A percentile compares a stretch with the other conserved stretches of the same genome.
phyloP scores from a whole-genome alignment of 768 basidiomycete genomes.

The Mycena kentingensis region DNA sequence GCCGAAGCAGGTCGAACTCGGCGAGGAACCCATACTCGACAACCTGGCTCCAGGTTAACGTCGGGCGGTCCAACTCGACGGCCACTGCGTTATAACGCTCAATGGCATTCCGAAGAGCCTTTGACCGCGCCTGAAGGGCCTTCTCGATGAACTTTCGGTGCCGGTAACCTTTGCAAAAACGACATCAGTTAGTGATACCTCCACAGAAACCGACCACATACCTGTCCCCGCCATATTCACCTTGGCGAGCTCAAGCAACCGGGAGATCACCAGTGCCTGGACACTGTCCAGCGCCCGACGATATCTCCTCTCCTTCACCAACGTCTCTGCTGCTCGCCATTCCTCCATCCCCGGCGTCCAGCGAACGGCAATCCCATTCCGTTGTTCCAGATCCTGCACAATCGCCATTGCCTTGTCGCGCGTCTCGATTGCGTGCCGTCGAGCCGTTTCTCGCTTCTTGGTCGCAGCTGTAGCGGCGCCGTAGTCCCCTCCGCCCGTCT shows the following conservation, averaged over 20 bases:
- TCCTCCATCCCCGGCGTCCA: conserved; percentile 7
- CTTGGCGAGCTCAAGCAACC: conserved; percentile 21
- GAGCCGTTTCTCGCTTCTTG: no score
- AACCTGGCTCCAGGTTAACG: no score
- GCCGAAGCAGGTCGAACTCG: conserved; percentile 5
- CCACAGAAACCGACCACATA: conserved; percentile 2
- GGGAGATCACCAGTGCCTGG: conserved; percentile 8
- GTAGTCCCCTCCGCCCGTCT: no score
- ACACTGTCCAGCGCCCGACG: conserved; percentile 10
- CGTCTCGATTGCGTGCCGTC: not conserved
- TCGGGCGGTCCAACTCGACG: no score
- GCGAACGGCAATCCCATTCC: conserved; percentile 3
- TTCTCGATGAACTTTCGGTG: no score
- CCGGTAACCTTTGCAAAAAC: not conserved
- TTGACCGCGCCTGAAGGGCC: no score
- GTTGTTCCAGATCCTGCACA: conserved; percentile 9
- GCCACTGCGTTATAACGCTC: no score
- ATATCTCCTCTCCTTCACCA: conserved; percentile 9
- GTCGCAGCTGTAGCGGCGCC: no score
- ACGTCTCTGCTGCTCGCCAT: conserved; percentile 1
- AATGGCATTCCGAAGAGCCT: no score
- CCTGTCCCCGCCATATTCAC: no score
- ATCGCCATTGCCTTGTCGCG: not conserved
- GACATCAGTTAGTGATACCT: conserved; percentile 1
- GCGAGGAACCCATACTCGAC: not conserved